Base-by-base conservation (phyloP, 2,329 filamentous ascomycete species). In the Emmonsiellopsis sp. region DNA sequence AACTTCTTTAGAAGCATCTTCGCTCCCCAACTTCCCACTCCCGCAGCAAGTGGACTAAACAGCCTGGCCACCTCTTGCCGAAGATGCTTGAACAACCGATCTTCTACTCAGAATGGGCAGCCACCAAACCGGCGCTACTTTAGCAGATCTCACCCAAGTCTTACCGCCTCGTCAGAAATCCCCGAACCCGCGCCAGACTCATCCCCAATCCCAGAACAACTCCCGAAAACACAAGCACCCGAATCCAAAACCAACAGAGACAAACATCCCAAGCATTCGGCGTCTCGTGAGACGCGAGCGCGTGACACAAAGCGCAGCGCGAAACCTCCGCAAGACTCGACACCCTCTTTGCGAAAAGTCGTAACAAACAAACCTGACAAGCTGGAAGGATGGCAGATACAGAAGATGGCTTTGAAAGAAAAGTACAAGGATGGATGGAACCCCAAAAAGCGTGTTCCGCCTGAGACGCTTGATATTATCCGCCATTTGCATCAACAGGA, bases 381-480 rank as follows among this genome's bases (percentile, higher is more conserved):
- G 54, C 67, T 63, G 3, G 79, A 84, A 58, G 55, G 63, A 3
- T 97, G 93, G 93, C 78, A 81, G 66, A 68, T 81, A 11, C 86
- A 96, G 60, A 96, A 95, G 67, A 74, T 73, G 1, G 86, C 83
- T 0, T 71, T 94, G 37, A 80, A 84, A 62, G 70, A 81, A 56
- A 98, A 97, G 65, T 93, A 96, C 59, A 80, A 85, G 7, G 83
- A 72, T 40, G 73, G 85, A 8, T 98, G 92, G 91, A 78, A 79
- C 31, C 92, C 93, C 32, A 79, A 81, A 48, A 96, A 95, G 70
- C 85, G 85, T 55, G 79, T 98, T 8, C 97, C 93, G 0, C 93
- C 93, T 0, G 92, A 97, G 69, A 89, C 91, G 1, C 76, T 96
- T 34, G 85, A 87, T n/a, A 91, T 90, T 42, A 95, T 98, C 61